A percentile compares a stretch with the other conserved stretches of the same genome.
Conservation (phyloP, 2,329 filamentous ascomycete species). For the Neurospora sp. region DNA sequence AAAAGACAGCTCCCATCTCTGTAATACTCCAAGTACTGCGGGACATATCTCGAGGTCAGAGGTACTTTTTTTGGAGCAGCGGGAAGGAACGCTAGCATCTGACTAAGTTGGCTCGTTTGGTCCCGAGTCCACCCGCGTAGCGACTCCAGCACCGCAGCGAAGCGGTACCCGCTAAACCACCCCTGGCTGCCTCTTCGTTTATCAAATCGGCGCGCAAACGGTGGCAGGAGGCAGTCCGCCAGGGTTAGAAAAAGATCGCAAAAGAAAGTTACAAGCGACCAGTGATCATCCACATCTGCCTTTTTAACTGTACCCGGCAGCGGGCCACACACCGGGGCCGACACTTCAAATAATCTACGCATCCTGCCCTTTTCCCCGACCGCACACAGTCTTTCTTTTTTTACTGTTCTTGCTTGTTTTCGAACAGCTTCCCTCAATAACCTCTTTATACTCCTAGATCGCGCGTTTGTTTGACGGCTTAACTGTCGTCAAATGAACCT, state of each 20-base stretch:
- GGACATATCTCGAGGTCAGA: background rate
- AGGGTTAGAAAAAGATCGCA: conserved; percentile 5
- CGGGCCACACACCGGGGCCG: background rate
- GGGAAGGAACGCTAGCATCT: conserved; percentile 3
- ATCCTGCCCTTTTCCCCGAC: background rate
- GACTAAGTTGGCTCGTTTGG: conserved; percentile 3
- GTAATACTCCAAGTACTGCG: background rate
- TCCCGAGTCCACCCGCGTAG: conserved; percentile 16
- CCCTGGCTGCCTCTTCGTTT: background rate
- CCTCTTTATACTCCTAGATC: conserved; percentile 12
- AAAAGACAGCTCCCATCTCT: background rate
- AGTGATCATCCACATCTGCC: background rate
- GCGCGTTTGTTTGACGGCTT: conserved; percentile 91
- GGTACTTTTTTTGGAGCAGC: background rate
- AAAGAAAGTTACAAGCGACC: background rate
- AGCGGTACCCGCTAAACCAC: background rate
- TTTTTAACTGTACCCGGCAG: background rate
- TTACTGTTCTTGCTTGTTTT: conserved; percentile 8
- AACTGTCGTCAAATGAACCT: conserved; percentile 96
- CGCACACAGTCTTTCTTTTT: background rate
- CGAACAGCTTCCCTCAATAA: conserved; percentile 9
- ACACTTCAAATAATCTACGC: conserved; percentile 2
- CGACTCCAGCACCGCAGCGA: background rate
- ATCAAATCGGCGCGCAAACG: background rate
- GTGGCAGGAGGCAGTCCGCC: background rate